Evolutionary conservation across 805 yeast species (phyloP).

Genomic region (Candida dajiaensis): DNA sequence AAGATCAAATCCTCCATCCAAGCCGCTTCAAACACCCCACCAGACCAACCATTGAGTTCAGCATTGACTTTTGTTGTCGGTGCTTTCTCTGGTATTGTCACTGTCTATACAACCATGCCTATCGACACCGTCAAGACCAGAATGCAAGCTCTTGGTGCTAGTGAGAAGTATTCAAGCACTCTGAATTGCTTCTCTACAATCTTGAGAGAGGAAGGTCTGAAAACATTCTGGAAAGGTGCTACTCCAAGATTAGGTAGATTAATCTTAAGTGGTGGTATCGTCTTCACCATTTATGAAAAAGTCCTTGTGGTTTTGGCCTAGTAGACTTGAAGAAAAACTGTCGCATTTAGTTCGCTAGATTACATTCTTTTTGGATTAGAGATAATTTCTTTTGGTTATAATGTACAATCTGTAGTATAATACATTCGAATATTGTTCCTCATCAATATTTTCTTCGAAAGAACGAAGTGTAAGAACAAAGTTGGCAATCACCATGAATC

Average conservation of each 20-base stretch:
- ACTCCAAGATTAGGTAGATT: slow-evolving; percentile 94
- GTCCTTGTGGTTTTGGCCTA: slow-evolving; percentile 45
- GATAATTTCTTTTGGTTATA: not conserved
- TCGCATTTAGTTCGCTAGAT: not conserved
- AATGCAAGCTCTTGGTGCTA: slow-evolving; percentile 89
- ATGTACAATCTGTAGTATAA: not conserved
- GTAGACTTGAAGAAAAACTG: not conserved
- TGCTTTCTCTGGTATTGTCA: slow-evolving; percentile 81
- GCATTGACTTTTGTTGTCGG: slow-evolving; percentile 84
- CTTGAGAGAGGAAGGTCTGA: slow-evolving; percentile 80
- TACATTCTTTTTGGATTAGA: not conserved
- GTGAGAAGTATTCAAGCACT: slow-evolving; percentile 64
- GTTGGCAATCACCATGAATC: not conserved
- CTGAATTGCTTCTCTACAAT: slow-evolving; percentile 75
- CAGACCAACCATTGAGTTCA: slow-evolving; percentile 70
- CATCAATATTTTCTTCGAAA: too few relatives aligned
- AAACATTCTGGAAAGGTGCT: slow-evolving; percentile 96
- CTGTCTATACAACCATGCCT: slow-evolving; percentile 93
- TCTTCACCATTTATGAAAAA: slow-evolving; percentile 92
- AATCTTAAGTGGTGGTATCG: slow-evolving; percentile 93
- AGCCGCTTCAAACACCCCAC: slow-evolving; percentile 57
- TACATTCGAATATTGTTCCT: not conserved
- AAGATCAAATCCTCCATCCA: slow-evolving; percentile 77
- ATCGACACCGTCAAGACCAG: slow-evolving; percentile 94
- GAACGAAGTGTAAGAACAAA: too few relatives aligned